Base-by-base conservation (phyloP, 441 rosid genomes). In the Populus hybrid region DNA sequence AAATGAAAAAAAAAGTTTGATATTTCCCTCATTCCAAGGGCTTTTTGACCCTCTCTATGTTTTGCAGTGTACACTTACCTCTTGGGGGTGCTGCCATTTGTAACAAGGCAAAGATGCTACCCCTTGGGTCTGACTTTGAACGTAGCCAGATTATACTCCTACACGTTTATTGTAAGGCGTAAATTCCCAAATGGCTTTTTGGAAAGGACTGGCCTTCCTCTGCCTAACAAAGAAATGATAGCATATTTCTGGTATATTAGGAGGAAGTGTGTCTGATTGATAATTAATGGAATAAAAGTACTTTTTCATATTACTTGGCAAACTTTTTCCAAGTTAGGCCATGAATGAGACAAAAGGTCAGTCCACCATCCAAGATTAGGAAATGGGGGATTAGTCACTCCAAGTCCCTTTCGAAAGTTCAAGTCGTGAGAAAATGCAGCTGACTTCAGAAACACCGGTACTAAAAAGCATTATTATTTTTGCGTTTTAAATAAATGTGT, bases 271-370 rank as follows among this genome's bases (percentile, higher is more conserved):
- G 67, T 9, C 20, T 63, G 50, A 36, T 34, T 9, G 50, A 35
- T 16, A n/a, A 69, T 7, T 28, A 28, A 28, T 28, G 30, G 36
- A 28, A n/a, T n/a, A 69, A 1, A 16, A 18, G 21, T 67, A 14
- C 18, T n/a, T 75, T 75, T 75, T 32, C 30, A 50, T 5, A 26
- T 42, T 8, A 8, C 7, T 8, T 35, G 67, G 7, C 12, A 14
- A 8, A 10, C 54, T 42, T 30, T 50, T 67, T 75, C n/a, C 2
- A 70, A 80, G 85, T 80, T 82, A 78, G 83, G 87, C 76, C 69
- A 50, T 1, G 70, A 70, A 71, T 32, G 10, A 61, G 81, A 75
- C 76, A 40, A 2, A 10, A 30, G 73, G 78, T 54, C 72, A 67
- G 36, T 74, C 28, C 65, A 14, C 35, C 30, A 69, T 70, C 71